Percentiles rank a stretch among this genome's conserved stretches.
phyloP scores from a whole-genome alignment of 2,329 filamentous ascomycete genomes.

The Lachnellula subtilissima region DNA sequence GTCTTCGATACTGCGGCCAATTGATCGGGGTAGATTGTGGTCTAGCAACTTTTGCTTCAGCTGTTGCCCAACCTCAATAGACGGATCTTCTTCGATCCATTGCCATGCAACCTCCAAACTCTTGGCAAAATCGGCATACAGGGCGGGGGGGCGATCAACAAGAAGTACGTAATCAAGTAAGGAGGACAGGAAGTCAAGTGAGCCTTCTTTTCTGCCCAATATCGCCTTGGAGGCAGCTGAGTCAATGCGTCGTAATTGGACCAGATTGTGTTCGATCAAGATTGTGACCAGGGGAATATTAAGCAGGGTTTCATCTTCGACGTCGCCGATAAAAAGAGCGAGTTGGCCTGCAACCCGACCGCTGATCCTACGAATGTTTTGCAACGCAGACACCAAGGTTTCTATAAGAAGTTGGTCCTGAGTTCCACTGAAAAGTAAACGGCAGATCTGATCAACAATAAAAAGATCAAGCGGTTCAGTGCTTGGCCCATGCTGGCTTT shows the following conservation, averaged over 20 bases:
- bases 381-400: slow-evolving; percentile 57
- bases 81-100: slow-evolving; percentile 73
- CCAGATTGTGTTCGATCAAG: slow-evolving; percentile 53
- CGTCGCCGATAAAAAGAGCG: slow-evolving; percentile 51
- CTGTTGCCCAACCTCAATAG: slow-evolving; percentile 59
- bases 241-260: slow-evolving; percentile 64
- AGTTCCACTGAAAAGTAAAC: slow-evolving; percentile 48
- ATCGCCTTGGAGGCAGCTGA: slow-evolving; percentile 69
- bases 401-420: slow-evolving; percentile 53
- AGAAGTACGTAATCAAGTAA: slow-evolving; percentile 76
- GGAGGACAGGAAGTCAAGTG: slow-evolving; percentile 73
- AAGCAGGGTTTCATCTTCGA: slow-evolving; percentile 51
- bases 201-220: slow-evolving; percentile 62
- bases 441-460: slow-evolving; percentile 56
- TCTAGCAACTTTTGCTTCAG: slow-evolving; percentile 63
- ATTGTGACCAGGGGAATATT: slow-evolving; percentile 54
- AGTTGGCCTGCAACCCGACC: slow-evolving; percentile 51
- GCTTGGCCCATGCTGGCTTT: slow-evolving; percentile 51
- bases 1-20: slow-evolving; percentile 34
- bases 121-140: slow-evolving; percentile 80
- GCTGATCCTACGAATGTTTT: slow-evolving; percentile 54
- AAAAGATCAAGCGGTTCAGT: slow-evolving; percentile 53
- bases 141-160: slow-evolving; percentile 68
- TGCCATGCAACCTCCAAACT: slow-evolving; percentile 76
- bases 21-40: slow-evolving; percentile 49